These are phyloP conservation scores for Diaporthe aspalathi DNA, from an alignment of 2,329 filamentous ascomycete species.

Conservation along the genomic window DNA sequence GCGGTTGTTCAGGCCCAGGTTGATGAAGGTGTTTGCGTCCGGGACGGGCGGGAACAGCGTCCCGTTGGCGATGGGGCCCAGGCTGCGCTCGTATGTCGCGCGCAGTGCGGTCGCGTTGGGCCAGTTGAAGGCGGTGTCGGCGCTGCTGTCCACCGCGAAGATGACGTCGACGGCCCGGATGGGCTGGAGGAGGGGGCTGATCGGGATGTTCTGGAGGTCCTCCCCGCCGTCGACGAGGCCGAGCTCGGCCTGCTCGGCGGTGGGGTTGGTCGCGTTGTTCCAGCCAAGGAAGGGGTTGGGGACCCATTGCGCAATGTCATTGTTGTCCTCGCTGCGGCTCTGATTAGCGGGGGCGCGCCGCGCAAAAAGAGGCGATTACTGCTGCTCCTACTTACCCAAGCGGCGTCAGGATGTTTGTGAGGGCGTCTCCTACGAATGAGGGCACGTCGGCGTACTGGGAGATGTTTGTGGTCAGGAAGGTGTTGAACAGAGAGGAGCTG, in stretches of 20 bases:
- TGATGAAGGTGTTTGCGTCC: constrained; percentile 65
- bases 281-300: constrained; percentile 71
- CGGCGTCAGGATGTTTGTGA: constrained; percentile 62
- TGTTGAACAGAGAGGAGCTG: constrained; percentile 86
- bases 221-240: constrained; percentile 63
- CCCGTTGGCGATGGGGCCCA: constrained; percentile 59
- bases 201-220: constrained; percentile 62
- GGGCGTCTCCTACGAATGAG: constrained; percentile 60
- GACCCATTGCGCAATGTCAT: constrained; percentile 63
- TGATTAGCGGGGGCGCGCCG: background rate
- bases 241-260: constrained; percentile 51
- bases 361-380: no score
- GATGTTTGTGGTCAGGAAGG: constrained; percentile 75
- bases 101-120: constrained; percentile 70
- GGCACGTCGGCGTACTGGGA: constrained; percentile 55
- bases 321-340: constrained; percentile 53
- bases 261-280: constrained; percentile 55
- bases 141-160: constrained; percentile 73
- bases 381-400: constrained; percentile 53
- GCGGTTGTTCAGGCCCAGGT: constrained; percentile 67
- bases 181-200: constrained; percentile 63
- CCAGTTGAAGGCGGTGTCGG: constrained; percentile 68
- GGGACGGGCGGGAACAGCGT: constrained; percentile 70
- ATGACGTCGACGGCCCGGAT: constrained; percentile 69
- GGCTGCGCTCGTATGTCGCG: constrained; percentile 67